Evolutionary conservation across 106 monocot species (phyloP).

Genomic region (Dioscorea alata): DNA sequence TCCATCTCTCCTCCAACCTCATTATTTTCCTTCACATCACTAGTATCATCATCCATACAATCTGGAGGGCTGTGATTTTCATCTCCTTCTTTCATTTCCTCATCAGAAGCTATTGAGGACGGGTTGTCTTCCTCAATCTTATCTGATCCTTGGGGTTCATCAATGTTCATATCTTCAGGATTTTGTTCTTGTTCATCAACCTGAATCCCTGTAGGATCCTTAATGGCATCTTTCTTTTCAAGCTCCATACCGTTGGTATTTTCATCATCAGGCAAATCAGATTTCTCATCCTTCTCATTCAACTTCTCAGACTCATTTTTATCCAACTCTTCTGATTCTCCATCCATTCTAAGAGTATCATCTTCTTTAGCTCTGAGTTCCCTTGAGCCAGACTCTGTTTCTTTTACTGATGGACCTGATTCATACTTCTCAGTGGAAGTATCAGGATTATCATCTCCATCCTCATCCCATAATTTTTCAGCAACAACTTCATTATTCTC

Average conservation of each 20-base stretch:
- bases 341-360: constrained; percentile 9
- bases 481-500: constrained; percentile 44
- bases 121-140: constrained; percentile 18
- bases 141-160: constrained; percentile 34
- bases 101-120: constrained; percentile 17
- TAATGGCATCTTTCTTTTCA: constrained; percentile 40
- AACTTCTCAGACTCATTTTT: constrained; percentile 16
- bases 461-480: constrained; percentile 71
- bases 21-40: constrained; percentile 17
- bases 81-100: constrained; percentile 36
- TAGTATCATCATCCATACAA: constrained; percentile 24
- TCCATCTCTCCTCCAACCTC: background rate
- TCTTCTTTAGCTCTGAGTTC: constrained; percentile 84
- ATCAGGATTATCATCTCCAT: constrained; percentile 52
- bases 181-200: constrained; percentile 33
- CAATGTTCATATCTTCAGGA: constrained; percentile 27
- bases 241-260: constrained; percentile 21
- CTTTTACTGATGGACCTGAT: constrained; percentile 66
- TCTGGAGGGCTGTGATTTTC: constrained; percentile 17
- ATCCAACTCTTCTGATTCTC: constrained; percentile 33
- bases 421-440: constrained; percentile 67
- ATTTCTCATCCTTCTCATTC: constrained; percentile 14
- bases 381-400: constrained; percentile 31
- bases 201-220: constrained; percentile 54
- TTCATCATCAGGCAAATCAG: constrained; percentile 20